Base-by-base conservation (phyloP, 2,329 filamentous ascomycete species). In the Dothidotthia symphoricarpi region DNA sequence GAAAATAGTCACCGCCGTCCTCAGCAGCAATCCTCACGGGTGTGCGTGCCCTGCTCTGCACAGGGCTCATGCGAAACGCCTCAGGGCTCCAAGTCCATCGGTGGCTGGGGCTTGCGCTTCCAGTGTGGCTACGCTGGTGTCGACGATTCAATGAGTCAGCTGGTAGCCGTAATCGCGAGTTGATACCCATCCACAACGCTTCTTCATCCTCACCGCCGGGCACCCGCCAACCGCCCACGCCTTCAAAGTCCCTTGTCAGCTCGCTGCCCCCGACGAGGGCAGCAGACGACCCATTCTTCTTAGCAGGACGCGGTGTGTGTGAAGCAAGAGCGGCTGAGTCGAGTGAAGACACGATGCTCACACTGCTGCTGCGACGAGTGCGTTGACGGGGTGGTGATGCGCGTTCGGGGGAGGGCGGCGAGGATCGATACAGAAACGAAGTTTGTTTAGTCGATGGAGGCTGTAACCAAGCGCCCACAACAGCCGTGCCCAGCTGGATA, bases 161-260 rank as follows among this genome's bases (percentile, higher is more conserved):
- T 3, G 69, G 68, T 1, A 71, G 45, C 36, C 69, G 62, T 1
- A 71, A 54, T 11, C 69, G 47, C n/a, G 61, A 63, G 36, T 71
- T 71, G 47, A 71, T 68, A 38, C 63, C 61, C 51, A 71, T 66
- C 69, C 69, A 73, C 10, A 69, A 34, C 3, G 68, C 69, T 47
- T 71, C 69, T 28, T 72, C 69, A 4, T 69, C 67, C 1, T 66
- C 62, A 16, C 63, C 63, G 10, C 59, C 61, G 3, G 62, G 45
- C 12, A 66, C 53, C 29, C 63, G 52, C 64, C 64, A 68, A 1
- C 70, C 70, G 16, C 70, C 70, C 1, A 72, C 64, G 34, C 68
- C 68, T 39, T 73, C 70, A 33, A 65, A 72, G 44, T 72, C 70
- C 24, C 68, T 55, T 10, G 58, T 59, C 3, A 58, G 33, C 10